A percentile compares a stretch with the other conserved stretches of the same genome.
These are phyloP conservation scores for Phytopythium litorale DNA, from an alignment of 352 stramenopile species.

Conservation along the genomic window DNA sequence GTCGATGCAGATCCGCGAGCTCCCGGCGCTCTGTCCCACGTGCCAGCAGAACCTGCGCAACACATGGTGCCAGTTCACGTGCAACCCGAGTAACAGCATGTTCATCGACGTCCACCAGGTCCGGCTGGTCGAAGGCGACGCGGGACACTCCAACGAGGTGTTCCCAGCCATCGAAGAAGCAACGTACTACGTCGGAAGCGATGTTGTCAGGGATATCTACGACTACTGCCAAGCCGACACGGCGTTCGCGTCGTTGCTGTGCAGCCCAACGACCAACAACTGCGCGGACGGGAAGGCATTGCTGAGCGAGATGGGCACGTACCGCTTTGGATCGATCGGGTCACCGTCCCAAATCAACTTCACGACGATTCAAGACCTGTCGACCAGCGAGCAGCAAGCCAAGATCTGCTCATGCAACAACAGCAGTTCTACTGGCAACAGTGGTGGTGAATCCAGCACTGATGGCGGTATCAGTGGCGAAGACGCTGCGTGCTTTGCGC, in stretches of 20 bases:
- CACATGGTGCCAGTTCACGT: constrained; percentile 79
- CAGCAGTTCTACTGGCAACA: background rate
- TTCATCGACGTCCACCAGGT: constrained; percentile 73
- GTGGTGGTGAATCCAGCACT: constrained; percentile 1
- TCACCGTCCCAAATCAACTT: constrained; percentile 72
- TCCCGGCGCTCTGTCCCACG: constrained; percentile 52
- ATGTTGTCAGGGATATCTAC: constrained; percentile 68
- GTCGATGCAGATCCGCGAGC: constrained; percentile 53
- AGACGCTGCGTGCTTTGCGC: constrained; percentile 39
- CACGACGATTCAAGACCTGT: constrained; percentile 52
- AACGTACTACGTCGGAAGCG: constrained; percentile 63
- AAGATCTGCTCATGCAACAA: constrained; percentile 45
- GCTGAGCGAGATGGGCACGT: constrained; percentile 53
- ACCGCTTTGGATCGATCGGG: constrained; percentile 62
- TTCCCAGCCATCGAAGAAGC: constrained; percentile 67
- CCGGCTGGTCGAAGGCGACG: constrained; percentile 50
- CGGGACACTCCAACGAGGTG: constrained; percentile 35
- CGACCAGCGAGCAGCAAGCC: constrained; percentile 26
- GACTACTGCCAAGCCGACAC: constrained; percentile 63
- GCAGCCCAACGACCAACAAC: constrained; percentile 33
- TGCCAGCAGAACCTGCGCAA: constrained; percentile 78
- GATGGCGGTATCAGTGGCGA: constrained; percentile 9
- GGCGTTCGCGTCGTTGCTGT: constrained; percentile 44
- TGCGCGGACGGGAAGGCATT: constrained; percentile 57
- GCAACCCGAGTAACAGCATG: constrained; percentile 73